A percentile compares a stretch with the other conserved stretches of the same genome.
Conservation (phyloP, 2,329 filamentous ascomycete genomes). For the Botrytis hyacinthi region DNA sequence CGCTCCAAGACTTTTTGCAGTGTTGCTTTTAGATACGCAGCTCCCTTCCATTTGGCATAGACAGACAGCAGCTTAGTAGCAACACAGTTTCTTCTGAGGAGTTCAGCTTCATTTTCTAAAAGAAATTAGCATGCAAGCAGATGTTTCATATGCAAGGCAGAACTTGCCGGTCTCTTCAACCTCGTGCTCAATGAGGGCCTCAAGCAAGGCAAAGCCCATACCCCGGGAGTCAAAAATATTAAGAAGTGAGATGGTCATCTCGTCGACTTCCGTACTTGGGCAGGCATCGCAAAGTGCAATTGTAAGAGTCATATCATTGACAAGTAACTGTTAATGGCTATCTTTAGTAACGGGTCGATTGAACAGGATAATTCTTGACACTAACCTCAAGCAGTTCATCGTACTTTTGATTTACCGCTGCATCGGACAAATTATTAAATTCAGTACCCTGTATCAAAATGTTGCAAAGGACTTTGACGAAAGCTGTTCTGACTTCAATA, state of each 20-base stretch:
- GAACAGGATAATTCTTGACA: constrained; percentile 23
- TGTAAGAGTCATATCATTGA: constrained; percentile 60
- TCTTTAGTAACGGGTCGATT: constrained; percentile 18
- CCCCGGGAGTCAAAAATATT: constrained; percentile 70
- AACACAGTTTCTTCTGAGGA: constrained; percentile 66
- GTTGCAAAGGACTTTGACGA: constrained; percentile 68
- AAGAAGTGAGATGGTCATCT: constrained; percentile 64
- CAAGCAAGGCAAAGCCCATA: constrained; percentile 60
- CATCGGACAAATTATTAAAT: constrained; percentile 66
- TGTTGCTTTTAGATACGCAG: constrained; percentile 60
- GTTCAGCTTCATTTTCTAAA: constrained; percentile 63
- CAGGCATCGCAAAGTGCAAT: constrained; percentile 64
- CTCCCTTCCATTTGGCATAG: constrained; percentile 70
- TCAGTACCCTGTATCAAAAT: constrained; percentile 70
- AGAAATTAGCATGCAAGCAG: constrained; percentile 13
- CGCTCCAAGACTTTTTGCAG: constrained; percentile 66
- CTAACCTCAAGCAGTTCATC: constrained; percentile 60
- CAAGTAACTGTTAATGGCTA: constrained; percentile 49
- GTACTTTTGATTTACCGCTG: constrained; percentile 66
- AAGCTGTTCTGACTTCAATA: constrained; percentile 66
- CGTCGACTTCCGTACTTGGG: constrained; percentile 66
- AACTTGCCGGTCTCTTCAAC: constrained; percentile 60
- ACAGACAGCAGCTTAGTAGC: constrained; percentile 71
- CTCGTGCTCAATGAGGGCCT: constrained; percentile 66
- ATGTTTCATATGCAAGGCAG: background rate